Percentiles rank a stretch among this genome's conserved stretches.
Conservation (phyloP, 2,329 filamentous ascomycete genomes). For the Cercospora berteroae region DNA sequence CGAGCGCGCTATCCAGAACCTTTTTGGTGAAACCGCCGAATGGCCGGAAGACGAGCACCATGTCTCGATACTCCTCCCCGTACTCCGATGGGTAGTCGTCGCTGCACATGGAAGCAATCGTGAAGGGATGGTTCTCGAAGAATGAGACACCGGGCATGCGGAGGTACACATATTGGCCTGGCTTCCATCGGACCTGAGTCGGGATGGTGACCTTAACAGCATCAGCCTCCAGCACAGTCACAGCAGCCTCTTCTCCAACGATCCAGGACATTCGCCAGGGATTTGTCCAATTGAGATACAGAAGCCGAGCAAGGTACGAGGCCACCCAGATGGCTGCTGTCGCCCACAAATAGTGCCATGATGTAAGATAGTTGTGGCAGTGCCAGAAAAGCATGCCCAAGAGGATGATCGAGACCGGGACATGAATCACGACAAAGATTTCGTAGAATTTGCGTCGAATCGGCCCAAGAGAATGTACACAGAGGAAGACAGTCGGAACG, state of each 20-base stretch:
- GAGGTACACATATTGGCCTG: constrained; percentile 91
- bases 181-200: constrained; percentile 87
- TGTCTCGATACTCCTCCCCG: constrained; percentile 81
- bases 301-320: constrained; percentile 71
- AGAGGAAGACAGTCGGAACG: constrained; percentile 78
- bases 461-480: constrained; percentile 76
- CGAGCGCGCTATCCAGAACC: constrained; percentile 77
- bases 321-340: constrained; percentile 75
- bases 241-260: constrained; percentile 85
- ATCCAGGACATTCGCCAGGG: constrained; percentile 77
- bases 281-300: constrained; percentile 86
- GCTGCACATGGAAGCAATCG: constrained; percentile 86
- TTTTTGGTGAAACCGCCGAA: constrained; percentile 86
- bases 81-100: constrained; percentile 92
- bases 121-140: constrained; percentile 93
- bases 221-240: constrained; percentile 86
- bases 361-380: constrained; percentile 84
- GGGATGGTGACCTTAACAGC: constrained; percentile 95
- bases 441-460: constrained; percentile 79
- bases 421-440: constrained; percentile 76
- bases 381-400: constrained; percentile 92
- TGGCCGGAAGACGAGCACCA: constrained; percentile 86
- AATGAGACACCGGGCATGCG: constrained; percentile 89
- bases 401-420: constrained; percentile 77
- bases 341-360: constrained; percentile 84